These are phyloP conservation scores for Purshia tridentata DNA, from an alignment of 306 rosid species.

Conservation along the genomic window DNA sequence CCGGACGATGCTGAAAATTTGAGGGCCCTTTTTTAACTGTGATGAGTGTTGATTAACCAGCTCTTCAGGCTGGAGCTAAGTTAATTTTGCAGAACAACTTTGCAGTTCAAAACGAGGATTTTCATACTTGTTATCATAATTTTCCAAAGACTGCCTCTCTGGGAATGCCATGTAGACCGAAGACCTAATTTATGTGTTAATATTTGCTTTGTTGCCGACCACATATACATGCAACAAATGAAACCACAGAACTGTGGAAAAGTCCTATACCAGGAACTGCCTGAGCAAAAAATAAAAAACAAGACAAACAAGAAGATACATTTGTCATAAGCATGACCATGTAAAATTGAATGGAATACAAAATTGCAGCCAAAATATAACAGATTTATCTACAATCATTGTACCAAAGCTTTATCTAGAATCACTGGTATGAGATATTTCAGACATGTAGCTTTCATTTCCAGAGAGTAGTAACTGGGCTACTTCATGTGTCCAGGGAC, in stretches of 20 bases:
- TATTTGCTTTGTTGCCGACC: neutral
- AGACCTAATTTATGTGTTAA: neutral
- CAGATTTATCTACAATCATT: neutral
- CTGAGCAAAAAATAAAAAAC: too few species aligned
- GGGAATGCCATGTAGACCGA: neutral
- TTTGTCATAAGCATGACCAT: slow-evolving; percentile 6
- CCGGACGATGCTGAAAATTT: neutral
- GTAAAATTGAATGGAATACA: slow-evolving; percentile 30
- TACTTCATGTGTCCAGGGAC: neutral
- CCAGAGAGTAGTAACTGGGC: neutral
- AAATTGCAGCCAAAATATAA: neutral
- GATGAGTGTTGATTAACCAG: neutral
- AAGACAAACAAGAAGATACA: slow-evolving; percentile 1
- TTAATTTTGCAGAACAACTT: neutral
- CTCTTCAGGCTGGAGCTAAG: neutral
- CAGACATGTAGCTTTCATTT: neutral
- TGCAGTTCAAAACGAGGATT: too few species aligned
- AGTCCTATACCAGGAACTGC: neutral
- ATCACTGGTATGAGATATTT: neutral
- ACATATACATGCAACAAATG: neutral
- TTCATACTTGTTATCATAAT: neutral
- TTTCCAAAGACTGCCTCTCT: neutral
- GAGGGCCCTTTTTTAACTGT: too few species aligned
- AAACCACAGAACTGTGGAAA: neutral
- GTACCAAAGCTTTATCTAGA: neutral